Percentiles rank a stretch among this genome's conserved stretches.
Evolutionary conservation across 805 yeast species (phyloP).

Genomic region (Schwanniomyces occidentalis): DNA sequence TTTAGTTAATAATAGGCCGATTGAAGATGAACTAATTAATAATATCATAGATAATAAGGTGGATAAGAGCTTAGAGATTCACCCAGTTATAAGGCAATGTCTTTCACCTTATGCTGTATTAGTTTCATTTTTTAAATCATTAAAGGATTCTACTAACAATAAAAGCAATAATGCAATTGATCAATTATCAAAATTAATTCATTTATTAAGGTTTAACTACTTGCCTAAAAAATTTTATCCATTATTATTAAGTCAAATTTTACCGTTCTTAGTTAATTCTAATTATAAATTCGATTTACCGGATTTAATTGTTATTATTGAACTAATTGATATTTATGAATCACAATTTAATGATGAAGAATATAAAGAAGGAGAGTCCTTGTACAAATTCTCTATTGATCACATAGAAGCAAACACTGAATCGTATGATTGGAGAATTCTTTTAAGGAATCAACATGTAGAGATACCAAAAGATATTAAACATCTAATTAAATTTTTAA

Average conservation of each 20-base stretch:
- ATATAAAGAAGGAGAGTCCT: conserved; percentile 27
- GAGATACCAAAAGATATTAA: conserved; percentile 26
- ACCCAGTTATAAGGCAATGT: conserved; percentile 65
- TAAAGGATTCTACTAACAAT: conserved; percentile 9
- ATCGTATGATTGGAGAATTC: conserved; percentile 39
- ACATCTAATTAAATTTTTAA: conserved; percentile 24
- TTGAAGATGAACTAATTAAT: conserved; percentile 58
- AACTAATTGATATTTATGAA: conserved; percentile 40
- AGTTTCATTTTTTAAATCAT: conserved; percentile 45
- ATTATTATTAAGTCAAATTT: conserved; percentile 48
- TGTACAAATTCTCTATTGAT: conserved; percentile 31
- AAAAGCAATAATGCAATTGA: conserved; percentile 23
- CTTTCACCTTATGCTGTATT: conserved; percentile 72
- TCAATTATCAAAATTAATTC: conserved; percentile 48
- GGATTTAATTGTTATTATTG: conserved; percentile 36
- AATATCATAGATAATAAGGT: conserved; percentile 43
- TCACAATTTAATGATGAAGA: conserved; percentile 21
- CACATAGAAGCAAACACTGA: conserved; percentile 17
- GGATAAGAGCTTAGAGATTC: conserved; percentile 35
- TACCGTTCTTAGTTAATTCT: conserved; percentile 36
- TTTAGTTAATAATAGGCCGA: conserved; percentile 50
- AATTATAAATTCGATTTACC: conserved; percentile 23
- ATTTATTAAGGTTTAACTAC: conserved; percentile 43
- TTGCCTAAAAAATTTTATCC: conserved; percentile 52
- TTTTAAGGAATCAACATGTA: conserved; percentile 14